Percentiles rank a stretch among this genome's conserved stretches.
These are phyloP conservation scores for Cantharellus anzutake DNA, from an alignment of 768 basidiomycete genomes.

Conservation along the genomic window DNA sequence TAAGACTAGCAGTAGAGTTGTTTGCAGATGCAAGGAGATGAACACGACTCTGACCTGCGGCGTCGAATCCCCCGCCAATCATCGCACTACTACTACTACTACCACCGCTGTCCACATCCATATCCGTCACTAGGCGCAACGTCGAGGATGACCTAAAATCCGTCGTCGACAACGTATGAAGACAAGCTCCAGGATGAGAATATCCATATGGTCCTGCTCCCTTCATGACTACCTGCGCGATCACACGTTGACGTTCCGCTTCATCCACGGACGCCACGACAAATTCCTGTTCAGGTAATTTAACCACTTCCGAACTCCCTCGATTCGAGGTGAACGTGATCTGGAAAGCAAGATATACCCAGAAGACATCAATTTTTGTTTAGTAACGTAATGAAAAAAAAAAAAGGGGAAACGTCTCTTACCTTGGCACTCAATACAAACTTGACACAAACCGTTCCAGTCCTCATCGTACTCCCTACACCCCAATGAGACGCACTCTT, in stretches of 20 bases:
- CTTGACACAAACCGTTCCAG: neutral
- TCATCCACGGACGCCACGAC: neutral
- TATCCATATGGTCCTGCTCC: no score
- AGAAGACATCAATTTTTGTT: neutral
- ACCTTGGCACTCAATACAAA: neutral
- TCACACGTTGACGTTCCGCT: neutral
- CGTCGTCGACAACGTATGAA: no score
- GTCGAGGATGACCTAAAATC: no score
- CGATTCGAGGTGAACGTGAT: neutral
- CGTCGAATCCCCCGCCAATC: no score
- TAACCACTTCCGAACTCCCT: neutral
- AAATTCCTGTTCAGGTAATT: neutral
- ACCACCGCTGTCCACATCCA: no score
- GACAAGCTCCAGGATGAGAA: no score
- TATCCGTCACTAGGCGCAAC: no score
- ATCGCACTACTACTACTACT: no score
- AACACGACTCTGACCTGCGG: no score
- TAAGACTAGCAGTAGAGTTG: no score
- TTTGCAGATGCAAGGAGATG: no score
- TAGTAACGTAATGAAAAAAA: neutral
- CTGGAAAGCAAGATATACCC: neutral
- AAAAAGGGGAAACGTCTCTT: neutral
- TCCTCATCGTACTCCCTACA: neutral
- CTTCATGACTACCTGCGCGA: no score
- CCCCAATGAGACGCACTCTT: neutral